Base-by-base conservation (phyloP, 306 rosid genomes). In the Quillaja saponaria region DNA sequence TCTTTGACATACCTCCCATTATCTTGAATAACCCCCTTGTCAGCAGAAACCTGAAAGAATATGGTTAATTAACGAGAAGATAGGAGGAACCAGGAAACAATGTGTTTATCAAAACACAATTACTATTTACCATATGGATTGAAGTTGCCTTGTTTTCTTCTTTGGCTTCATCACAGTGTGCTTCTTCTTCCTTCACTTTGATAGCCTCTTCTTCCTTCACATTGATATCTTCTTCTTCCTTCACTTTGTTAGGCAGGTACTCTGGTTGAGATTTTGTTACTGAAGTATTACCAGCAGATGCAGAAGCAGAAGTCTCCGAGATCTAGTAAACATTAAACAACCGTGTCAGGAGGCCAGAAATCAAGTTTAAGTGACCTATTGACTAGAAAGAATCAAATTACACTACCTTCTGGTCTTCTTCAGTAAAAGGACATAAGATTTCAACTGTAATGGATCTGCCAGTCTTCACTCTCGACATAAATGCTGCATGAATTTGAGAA, bases 381-480 rank as follows among this genome's bases (percentile, higher is more conserved):
- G 4, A 63, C 16, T 60, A 65, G 37, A 33, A 63, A 15, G 55
- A 55, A 6, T 20, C 7, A 42, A 61, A 49, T 49, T 50, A 54
- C 63, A 51, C 64, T 66, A 86, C 96, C 83, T 85, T 78, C 47
- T 81, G 67, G 51, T 89, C 97, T 42, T 79, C 85, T 74, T 87
- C 88, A 66, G 76, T 78, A 64, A 94, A 94, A 63, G 85, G 90
- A 31, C 99, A 94, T 34, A 94, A 68, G 81, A 61, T 85, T 12
- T 80, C 97, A 6, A 83, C 82, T 6, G 71, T 80, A 72, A 89
- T 63, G 31, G 97, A 83, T 78, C 99, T 89, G 25, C 80, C 74
- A 2, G 82, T 74, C 95, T 80, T 94, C 80, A 94, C 87, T 84
- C 76, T 90, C 28, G 95, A 85, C 97, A 94, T 85, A 59, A 80